phyloP scores from a whole-genome alignment of 2,329 filamentous ascomycete species.

The Cordyceps sp. region DNA sequence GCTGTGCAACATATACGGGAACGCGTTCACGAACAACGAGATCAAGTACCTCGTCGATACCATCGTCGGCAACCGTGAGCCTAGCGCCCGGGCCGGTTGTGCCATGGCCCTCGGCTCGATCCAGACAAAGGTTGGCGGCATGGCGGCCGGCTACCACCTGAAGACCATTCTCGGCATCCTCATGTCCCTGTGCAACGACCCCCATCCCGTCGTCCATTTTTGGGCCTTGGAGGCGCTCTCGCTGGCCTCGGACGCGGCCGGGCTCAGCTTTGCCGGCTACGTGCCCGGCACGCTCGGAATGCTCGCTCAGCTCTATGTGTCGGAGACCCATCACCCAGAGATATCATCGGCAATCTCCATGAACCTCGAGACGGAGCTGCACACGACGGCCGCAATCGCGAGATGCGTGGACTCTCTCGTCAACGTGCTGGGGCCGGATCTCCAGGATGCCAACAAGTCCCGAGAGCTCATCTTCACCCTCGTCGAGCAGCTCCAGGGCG shows the following conservation, averaged over 20 bases:
- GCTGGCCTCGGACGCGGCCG: conserved; percentile 77
- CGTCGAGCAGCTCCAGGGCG: conserved; percentile 65
- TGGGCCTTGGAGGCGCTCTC: conserved; percentile 87
- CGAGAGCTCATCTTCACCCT: conserved; percentile 80
- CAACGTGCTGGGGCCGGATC: conserved; percentile 86
- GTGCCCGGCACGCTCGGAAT: conserved; percentile 85
- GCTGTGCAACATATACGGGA: conserved; percentile 71
- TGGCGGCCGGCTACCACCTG: conserved; percentile 90
- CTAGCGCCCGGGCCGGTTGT: conserved; percentile 82
- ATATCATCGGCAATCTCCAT: conserved; percentile 66
- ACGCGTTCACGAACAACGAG: conserved; percentile 73
- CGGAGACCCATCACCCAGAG: conserved; percentile 81
- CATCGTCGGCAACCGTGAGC: conserved; percentile 86
- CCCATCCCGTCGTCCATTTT: conserved; percentile 87
- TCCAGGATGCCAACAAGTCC: conserved; percentile 86
- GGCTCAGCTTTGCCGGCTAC: conserved; percentile 78
- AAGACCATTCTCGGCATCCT: conserved; percentile 95
- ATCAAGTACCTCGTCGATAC: conserved; percentile 87
- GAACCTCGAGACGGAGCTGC: conserved; percentile 74
- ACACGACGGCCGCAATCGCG: conserved; percentile 67
- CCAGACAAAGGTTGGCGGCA: conserved; percentile 87
- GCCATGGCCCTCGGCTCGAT: conserved; percentile 88
- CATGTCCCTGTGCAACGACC: conserved; percentile 94
- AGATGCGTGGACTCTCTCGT: conserved; percentile 89
- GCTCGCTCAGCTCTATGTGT: conserved; percentile 81